Evolutionary conservation across 257 asterid species (phyloP), one percentile per base, ranked within the genome.

Genomic region (Linderniella brevidens): DNA sequence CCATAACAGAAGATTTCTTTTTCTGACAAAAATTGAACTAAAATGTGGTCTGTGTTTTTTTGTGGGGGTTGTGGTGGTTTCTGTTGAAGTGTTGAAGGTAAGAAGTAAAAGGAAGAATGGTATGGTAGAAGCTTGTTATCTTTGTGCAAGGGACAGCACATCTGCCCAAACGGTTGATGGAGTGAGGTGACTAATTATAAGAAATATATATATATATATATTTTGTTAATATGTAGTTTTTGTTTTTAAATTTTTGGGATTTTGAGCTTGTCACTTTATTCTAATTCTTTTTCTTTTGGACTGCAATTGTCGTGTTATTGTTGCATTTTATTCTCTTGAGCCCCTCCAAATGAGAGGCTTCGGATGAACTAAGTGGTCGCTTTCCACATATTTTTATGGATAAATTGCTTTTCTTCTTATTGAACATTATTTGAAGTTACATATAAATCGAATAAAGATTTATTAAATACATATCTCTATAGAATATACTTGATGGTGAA

Each of bases 251-350:
- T 54, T 52, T 32, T 67, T 49, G 73, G 69, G 76, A 59, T 63
- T 38, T 50, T 65, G 53, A 50, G 37, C 9, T 0, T 42, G 57
- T 58, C 18, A 65, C 75, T 69, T 68, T 72, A 74, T 56, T 68
- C 59, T 54, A 35, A 55, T 53, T 51, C 25, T 54, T 39, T 52
- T 45, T 35, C 58, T 69, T 64, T 71, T 55, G 61, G 43, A 52
- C 60, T 65, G 47, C 58, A 53, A 12, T 52, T 62, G 68, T 66
- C 65, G 64, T 63, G 46, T 49, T 60, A 42, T 62, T 57, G 35
- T 17, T 14, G 35, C 46, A 18, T 52, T 68, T 46, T 54, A 57
- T 61, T 58, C 62, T 50, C 61, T 64, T 50, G 64, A 61, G 54
- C 60, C 58, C 44, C 68, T 57, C 60, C 44, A 59, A 46, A 39